phyloP scores from a whole-genome alignment of 768 basidiomycete species.

The Gloeostereum incarnatum region DNA sequence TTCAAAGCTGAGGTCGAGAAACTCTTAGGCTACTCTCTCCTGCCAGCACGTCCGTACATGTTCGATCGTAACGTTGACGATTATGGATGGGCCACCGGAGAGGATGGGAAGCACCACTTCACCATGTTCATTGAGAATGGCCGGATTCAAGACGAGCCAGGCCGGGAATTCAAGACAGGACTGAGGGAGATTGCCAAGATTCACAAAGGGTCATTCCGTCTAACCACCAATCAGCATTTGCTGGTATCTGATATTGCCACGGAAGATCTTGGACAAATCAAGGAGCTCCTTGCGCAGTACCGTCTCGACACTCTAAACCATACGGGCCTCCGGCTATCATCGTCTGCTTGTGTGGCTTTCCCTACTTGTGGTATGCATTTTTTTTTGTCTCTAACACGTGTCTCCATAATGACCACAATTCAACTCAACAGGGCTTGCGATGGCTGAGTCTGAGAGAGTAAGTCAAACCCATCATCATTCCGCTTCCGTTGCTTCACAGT shows the following conservation, averaged over 20 bases:
- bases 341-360: slow-evolving; percentile 95
- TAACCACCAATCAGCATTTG: slow-evolving; percentile 94
- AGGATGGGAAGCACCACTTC: slow-evolving; percentile 86
- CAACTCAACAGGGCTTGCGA: slow-evolving; percentile 28
- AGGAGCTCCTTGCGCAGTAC: slow-evolving; percentile 71
- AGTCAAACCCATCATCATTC: slow-evolving; percentile 10
- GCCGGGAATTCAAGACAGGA: slow-evolving; percentile 85
- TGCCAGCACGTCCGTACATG: slow-evolving; percentile 62
- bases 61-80: slow-evolving; percentile 92
- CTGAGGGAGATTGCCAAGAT: slow-evolving; percentile 87
- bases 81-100: slow-evolving; percentile 86
- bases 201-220: slow-evolving; percentile 88
- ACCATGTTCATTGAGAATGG: slow-evolving; percentile 97
- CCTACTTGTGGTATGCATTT: slow-evolving; percentile 74
- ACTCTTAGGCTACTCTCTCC: slow-evolving; percentile 71
- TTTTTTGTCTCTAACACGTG: background rate
- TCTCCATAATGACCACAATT: too few relatives aligned
- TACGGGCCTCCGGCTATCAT: slow-evolving; percentile 74
- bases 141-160: slow-evolving; percentile 91
- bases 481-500: slow-evolving; percentile 1
- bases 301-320: slow-evolving; percentile 83
- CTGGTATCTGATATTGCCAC: slow-evolving; percentile 75
- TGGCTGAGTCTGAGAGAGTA: slow-evolving; percentile 48
- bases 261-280: slow-evolving; percentile 70
- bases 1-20: slow-evolving; percentile 91